Evolutionary conservation across 2,329 filamentous ascomycete species (phyloP).

Genomic region (Stagonosporopsis chrysanthemi): DNA sequence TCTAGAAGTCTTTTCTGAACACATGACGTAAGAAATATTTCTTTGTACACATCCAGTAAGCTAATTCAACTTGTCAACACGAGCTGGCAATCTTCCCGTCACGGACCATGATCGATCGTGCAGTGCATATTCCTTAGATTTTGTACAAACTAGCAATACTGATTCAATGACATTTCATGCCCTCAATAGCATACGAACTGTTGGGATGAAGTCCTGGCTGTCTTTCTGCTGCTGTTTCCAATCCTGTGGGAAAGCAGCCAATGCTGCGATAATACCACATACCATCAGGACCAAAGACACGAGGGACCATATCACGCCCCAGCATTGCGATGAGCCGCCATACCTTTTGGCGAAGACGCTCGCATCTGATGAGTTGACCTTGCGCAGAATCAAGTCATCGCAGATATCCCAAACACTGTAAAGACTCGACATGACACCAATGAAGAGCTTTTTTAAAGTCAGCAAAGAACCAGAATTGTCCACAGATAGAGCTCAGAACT

Average conservation of each 20-base stretch:
- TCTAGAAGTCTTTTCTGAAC: too few species aligned
- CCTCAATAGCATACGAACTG: constrained; percentile 25
- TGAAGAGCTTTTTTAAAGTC: constrained; percentile 66
- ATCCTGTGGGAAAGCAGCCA: constrained; percentile 77
- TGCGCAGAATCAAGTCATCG: constrained; percentile 80
- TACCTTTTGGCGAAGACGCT: constrained; percentile 81
- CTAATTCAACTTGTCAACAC: too few species aligned
- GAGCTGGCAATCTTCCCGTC: too few species aligned
- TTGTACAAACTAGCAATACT: background rate
- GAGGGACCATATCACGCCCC: constrained; percentile 80
- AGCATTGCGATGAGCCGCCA: constrained; percentile 80
- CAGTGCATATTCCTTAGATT: background rate
- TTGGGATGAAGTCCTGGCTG: constrained; percentile 70
- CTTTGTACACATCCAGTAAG: too few species aligned
- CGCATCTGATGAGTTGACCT: constrained; percentile 81
- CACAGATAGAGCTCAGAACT: constrained; percentile 35
- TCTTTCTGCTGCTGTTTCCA: constrained; percentile 73
- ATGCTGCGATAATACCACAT: constrained; percentile 74
- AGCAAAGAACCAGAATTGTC: background rate
- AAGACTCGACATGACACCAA: constrained; percentile 81
- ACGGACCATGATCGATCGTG: background rate
- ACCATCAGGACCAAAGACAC: constrained; percentile 77
- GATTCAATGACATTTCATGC: background rate
- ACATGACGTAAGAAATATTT: too few species aligned
- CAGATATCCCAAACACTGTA: constrained; percentile 89